These are phyloP conservation scores for Fusarium devonianum DNA, from an alignment of 2,329 filamentous ascomycete genomes.

Conservation along the genomic window DNA sequence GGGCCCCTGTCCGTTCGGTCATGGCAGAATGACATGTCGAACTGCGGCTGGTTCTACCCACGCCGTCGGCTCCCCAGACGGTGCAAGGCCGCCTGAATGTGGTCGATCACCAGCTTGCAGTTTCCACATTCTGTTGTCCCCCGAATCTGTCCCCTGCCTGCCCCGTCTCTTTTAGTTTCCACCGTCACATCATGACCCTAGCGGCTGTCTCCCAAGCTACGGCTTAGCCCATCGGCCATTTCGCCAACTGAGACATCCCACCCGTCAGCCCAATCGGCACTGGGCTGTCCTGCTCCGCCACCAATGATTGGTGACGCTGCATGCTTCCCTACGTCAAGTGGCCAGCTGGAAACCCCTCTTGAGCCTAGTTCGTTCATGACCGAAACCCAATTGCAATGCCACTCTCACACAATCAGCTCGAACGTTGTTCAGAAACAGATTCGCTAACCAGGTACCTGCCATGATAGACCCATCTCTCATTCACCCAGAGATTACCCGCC, in stretches of 20 bases:
- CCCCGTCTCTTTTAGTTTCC: slow-evolving; percentile 54
- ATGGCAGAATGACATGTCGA: slow-evolving; percentile 17
- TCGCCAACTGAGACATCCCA: slow-evolving; percentile 40
- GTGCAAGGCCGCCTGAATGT: slow-evolving; percentile 19
- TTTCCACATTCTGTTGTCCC: slow-evolving; percentile 16
- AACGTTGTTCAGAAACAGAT: slow-evolving; percentile 27
- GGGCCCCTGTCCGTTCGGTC: slow-evolving; percentile 25
- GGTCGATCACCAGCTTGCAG: slow-evolving; percentile 27
- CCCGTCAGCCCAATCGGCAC: slow-evolving; percentile 26
- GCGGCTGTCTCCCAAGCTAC: slow-evolving; percentile 18
- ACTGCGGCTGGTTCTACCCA: slow-evolving; percentile 24
- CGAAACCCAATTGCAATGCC: slow-evolving; percentile 19
- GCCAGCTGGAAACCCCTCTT: slow-evolving; percentile 35
- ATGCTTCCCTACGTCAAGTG: slow-evolving; percentile 35
- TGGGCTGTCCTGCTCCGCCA: slow-evolving; percentile 24
- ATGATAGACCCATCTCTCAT: slow-evolving; percentile 63
- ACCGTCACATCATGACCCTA: slow-evolving; percentile 38
- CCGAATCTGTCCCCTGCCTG: slow-evolving; percentile 47
- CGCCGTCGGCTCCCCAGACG: slow-evolving; percentile 24
- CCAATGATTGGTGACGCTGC: slow-evolving; percentile 30
- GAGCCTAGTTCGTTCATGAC: slow-evolving; percentile 22
- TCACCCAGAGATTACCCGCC: slow-evolving; percentile 60
- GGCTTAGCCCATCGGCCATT: slow-evolving; percentile 27
- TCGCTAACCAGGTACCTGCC: slow-evolving; percentile 48
- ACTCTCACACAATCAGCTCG: slow-evolving; percentile 18